Base-by-base conservation (phyloP, 441 rosid genomes). In the Bruguiera hainesii region DNA sequence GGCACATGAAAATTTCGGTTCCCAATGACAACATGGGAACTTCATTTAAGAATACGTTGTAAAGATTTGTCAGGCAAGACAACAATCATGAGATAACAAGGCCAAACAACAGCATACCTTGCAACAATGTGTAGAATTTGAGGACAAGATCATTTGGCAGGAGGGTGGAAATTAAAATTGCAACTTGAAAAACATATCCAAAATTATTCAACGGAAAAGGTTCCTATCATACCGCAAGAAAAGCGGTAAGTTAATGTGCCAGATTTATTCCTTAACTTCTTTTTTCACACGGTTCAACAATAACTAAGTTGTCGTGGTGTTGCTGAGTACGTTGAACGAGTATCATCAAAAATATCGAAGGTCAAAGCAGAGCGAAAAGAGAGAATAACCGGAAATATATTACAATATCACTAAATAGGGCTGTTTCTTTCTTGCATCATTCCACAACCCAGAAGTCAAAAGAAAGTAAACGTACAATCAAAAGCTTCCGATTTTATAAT, bases 291-390 rank as follows among this genome's bases (percentile, higher is more conserved):
- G 20, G 19, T 57, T 72, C 26, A 68, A 29, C 50, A 51, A 30
- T 5, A 63, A 35, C 25, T n/a, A 63, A 18, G 46, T 8, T 21
- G 23, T 6, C 28, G 8, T 8, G 37, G 29, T 30, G 48, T 20
- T 7, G 56, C 16, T 30, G 33, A 59, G 33, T 35, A 11, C 55
- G 59, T 28, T 53, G 51, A 29, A 66, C 68, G 68, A 50, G 0
- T 13, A 42, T 37, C 42, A 42, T 19, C 67, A 61, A 68, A 48
- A 19, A 56, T 26, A 60, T 11, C n/a, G 50, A 50, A 48, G 33
- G 20, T 26, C 28, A 16, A 60, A 69, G n/a, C n/a, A 52, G 37
- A 63, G 48, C 25, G 21, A 35, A 61, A 35, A 53, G 3, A 13
- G 19, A 18, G 21, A 51, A 74, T 23, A 69, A 61, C 0, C 19